Conservation (phyloP, 2,329 filamentous ascomycete genomes). For the Cryphonectria japonica region DNA sequence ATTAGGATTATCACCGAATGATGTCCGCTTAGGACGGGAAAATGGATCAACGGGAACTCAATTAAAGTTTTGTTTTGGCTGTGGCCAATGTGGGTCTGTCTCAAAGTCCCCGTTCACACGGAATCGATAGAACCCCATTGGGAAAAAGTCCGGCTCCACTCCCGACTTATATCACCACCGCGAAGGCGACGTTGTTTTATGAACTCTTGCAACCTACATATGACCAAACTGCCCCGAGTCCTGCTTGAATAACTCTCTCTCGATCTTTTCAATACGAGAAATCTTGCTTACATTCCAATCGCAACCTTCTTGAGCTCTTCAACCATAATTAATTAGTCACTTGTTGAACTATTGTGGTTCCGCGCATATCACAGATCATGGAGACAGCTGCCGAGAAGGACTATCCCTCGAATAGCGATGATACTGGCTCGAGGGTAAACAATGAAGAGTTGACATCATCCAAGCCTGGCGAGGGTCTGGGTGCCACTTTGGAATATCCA, state of each 20-base stretch:
- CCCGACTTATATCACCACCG: not conserved
- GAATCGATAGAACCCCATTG: not conserved
- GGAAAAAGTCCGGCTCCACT: conserved; percentile 6
- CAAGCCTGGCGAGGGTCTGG: not conserved
- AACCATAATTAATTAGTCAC: not conserved
- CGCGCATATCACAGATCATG: not conserved
- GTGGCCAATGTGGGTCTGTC: not conserved
- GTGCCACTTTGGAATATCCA: conserved; percentile 1
- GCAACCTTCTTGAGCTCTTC: not conserved
- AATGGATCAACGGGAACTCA: not conserved
- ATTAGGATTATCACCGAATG: not conserved
- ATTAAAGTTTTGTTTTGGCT: conserved; percentile 12
- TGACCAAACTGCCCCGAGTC: no score
- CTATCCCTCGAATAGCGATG: not conserved
- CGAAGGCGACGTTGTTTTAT: not conserved
- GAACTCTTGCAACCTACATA: not conserved
- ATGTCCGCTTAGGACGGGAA: not conserved
- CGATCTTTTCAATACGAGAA: not conserved
- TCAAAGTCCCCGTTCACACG: not conserved
- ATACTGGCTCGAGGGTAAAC: not conserved
- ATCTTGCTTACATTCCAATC: not conserved
- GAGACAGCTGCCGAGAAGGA: not conserved
- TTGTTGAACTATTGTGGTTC: not conserved
- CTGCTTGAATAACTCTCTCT: no score
- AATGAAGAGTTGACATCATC: not conserved